Conservation (phyloP, 306 rosid species). For the Pyrus bretschneideri region DNA sequence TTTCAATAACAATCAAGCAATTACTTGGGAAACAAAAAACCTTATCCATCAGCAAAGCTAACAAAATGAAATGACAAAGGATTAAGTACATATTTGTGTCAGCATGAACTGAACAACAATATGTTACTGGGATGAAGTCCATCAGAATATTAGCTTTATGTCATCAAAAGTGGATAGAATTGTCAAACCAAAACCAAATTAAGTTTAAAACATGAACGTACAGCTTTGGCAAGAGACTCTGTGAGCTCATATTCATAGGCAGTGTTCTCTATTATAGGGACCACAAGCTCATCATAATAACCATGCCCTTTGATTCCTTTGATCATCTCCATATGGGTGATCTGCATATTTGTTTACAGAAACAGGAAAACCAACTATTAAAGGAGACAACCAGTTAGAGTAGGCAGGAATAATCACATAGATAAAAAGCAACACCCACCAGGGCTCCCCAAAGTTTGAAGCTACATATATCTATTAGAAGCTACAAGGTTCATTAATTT, state of each 20-base stretch:
- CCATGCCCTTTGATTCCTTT: conserved; percentile 99
- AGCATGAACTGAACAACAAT: background rate
- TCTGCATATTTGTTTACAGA: conserved; percentile 49
- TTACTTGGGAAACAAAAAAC: background rate
- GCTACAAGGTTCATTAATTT: too few species aligned
- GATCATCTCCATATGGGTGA: conserved; percentile 98
- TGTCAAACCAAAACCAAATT: background rate
- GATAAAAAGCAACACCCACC: background rate
- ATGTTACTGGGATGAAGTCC: background rate
- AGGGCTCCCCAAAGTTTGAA: background rate
- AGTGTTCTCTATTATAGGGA: conserved; percentile 88
- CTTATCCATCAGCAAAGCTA: background rate
- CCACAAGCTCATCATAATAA: conserved; percentile 91
- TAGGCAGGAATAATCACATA: conserved; percentile 11
- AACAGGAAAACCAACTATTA: background rate
- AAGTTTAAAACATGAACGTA: conserved; percentile 33
- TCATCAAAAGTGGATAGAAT: background rate
- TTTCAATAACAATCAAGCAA: background rate
- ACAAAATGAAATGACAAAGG: background rate
- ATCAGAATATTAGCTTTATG: background rate
- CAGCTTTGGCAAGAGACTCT: conserved; percentile 90
- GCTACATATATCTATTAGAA: too few species aligned
- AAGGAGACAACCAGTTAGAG: background rate
- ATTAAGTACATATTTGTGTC: background rate
- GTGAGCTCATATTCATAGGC: conserved; percentile 87